A percentile compares a stretch with the other conserved stretches of the same genome.
phyloP scores from a whole-genome alignment of 192 early-diverging fungal species.

The Coemansia sp. region DNA sequence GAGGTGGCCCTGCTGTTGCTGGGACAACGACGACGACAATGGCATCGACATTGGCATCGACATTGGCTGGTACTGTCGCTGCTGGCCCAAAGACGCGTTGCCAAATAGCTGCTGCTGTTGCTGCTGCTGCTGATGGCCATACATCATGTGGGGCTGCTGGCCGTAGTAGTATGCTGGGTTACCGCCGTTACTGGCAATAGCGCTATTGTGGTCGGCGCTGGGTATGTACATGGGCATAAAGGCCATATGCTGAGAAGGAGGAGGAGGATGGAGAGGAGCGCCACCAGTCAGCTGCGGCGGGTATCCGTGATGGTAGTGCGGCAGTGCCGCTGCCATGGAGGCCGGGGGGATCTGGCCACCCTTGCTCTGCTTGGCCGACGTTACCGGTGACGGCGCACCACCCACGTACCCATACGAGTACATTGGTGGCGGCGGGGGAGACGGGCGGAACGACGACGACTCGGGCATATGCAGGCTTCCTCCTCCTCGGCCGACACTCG shows the following conservation, averaged over 20 bases:
- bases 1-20: too few relatives aligned
- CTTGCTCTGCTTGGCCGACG: background rate
- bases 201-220: background rate
- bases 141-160: constrained; percentile 2
- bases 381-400: background rate
- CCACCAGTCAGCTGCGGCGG: background rate
- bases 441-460: background rate
- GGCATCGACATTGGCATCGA: background rate
- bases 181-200: background rate
- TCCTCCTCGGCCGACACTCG: too few relatives aligned
- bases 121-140: constrained; percentile 9
- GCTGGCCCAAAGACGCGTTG: too few relatives aligned
- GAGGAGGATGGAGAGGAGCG: background rate
- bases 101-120: constrained; percentile 9
- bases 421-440: background rate
- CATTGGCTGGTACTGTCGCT: background rate
- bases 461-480: constrained; percentile 4
- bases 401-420: background rate
- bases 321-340: background rate
- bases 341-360: background rate
- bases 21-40: too few relatives aligned
- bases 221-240: constrained; percentile 27
- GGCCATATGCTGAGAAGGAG: constrained; percentile 9
- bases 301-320: constrained; percentile 3
- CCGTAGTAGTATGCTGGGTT: constrained; percentile 8